phyloP scores from a whole-genome alignment of 768 basidiomycete genomes.

The Artomyces pyxidatus region DNA sequence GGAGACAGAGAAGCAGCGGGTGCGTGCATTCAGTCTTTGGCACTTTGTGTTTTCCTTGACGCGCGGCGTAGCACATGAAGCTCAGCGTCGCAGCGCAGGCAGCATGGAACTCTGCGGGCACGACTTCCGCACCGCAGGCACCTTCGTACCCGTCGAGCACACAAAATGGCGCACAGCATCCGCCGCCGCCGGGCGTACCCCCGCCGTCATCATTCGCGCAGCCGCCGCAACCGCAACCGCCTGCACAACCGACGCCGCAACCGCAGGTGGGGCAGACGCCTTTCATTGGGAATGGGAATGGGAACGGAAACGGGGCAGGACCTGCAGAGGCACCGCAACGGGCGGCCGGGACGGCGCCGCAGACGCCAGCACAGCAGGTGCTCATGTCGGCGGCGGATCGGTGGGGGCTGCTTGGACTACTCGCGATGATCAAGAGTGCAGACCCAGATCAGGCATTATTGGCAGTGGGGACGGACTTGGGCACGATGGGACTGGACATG shows the following conservation, averaged over 20 bases:
- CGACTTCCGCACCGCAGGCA: slow-evolving; percentile 30
- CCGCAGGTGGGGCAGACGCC: slow-evolving; percentile 14
- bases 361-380: slow-evolving; percentile 19
- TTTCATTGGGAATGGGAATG: slow-evolving; percentile 13
- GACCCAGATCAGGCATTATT: slow-evolving; percentile 74
- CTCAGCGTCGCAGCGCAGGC: slow-evolving; percentile 53
- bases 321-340: slow-evolving; percentile 6
- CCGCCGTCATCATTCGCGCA: slow-evolving; percentile 31
- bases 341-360: slow-evolving; percentile 26
- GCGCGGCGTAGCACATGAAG: slow-evolving; percentile 39
- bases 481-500: slow-evolving; percentile 86
- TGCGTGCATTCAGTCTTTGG: slow-evolving; percentile 30
- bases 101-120: slow-evolving; percentile 57
- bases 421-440: slow-evolving; percentile 78
- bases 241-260: slow-evolving; percentile 25
- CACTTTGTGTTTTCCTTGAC: slow-evolving; percentile 8
- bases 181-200: slow-evolving; percentile 43
- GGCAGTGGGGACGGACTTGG: slow-evolving; percentile 81
- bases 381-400: slow-evolving; percentile 18
- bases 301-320: slow-evolving; percentile 17
- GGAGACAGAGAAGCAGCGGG: slow-evolving; percentile 64
- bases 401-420: slow-evolving; percentile 45
- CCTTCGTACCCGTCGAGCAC: slow-evolving; percentile 20
- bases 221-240: slow-evolving; percentile 28
- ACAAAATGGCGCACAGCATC: slow-evolving; percentile 42